Evolutionary conservation across 768 basidiomycete species (phyloP).

Genomic region (Pleurotus giganteus): DNA sequence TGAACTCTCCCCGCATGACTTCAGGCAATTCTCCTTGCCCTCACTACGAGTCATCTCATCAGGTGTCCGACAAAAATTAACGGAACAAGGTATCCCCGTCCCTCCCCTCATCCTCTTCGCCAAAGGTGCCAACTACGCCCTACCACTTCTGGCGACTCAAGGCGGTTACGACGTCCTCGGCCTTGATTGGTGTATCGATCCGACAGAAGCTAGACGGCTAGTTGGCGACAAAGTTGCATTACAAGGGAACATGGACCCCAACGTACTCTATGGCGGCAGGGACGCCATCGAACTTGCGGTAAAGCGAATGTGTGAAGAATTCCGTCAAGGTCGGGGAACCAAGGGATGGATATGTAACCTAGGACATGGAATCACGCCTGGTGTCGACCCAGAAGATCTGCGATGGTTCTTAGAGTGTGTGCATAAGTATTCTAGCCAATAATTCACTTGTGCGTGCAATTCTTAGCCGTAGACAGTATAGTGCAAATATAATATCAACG

Average conservation of each 20-base stretch:
- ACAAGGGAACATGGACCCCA: conserved; percentile 95
- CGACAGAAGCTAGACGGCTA: conserved; percentile 60
- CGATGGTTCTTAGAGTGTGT: conserved; percentile 90
- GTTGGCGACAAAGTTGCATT: conserved; percentile 65
- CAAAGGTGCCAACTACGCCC: conserved; percentile 85
- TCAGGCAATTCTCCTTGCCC: conserved; percentile 80
- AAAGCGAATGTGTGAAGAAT: conserved; percentile 77
- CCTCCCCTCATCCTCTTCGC: conserved; percentile 92
- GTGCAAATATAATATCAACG: background rate
- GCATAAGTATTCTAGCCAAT: conserved; percentile 64
- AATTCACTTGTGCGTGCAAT: background rate
- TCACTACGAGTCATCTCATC: conserved; percentile 70
- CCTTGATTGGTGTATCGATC: conserved; percentile 89
- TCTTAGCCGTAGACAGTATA: background rate
- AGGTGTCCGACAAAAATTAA: conserved; percentile 61
- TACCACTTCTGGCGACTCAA: conserved; percentile 54
- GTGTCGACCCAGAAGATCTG: conserved; percentile 91
- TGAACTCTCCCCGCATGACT: conserved; percentile 88
- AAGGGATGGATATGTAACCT: conserved; percentile 95
- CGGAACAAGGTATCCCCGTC: conserved; percentile 45
- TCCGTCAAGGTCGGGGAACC: conserved; percentile 53
- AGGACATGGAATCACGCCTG: conserved; percentile 96
- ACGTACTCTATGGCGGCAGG: conserved; percentile 78
- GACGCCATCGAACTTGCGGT: conserved; percentile 87
- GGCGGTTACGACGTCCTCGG: conserved; percentile 87